These are phyloP conservation scores for Tetrahymena malaccensis DNA, from an alignment of 73 alveolate species.

Conservation along the genomic window DNA sequence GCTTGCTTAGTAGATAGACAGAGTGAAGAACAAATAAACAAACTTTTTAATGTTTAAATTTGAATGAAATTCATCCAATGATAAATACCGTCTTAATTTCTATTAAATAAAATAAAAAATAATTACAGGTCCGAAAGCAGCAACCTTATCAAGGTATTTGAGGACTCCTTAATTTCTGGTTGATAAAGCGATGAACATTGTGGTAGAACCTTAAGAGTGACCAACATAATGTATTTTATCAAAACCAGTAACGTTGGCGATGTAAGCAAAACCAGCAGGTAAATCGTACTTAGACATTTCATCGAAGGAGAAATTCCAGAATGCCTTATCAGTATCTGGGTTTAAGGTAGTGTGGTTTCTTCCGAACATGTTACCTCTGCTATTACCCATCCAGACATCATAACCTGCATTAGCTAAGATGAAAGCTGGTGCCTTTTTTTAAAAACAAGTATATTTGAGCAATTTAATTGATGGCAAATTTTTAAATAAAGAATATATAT, in stretches of 20 bases:
- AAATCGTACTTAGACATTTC: constrained; percentile 88
- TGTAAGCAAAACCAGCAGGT: constrained; percentile 77
- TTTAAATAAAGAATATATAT: background rate
- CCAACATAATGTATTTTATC: constrained; percentile 81
- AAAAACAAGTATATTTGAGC: background rate
- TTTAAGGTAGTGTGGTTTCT: constrained; percentile 42
- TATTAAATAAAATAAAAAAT: background rate
- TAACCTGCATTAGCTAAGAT: constrained; percentile 60
- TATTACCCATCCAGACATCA: constrained; percentile 92
- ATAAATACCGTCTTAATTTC: no score
- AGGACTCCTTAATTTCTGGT: constrained; percentile 28
- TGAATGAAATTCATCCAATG: no score
- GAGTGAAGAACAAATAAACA: no score
- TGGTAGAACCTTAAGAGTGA: constrained; percentile 93
- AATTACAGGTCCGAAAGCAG: constrained; percentile 53
- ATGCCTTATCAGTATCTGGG: constrained; percentile 45
- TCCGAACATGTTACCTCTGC: constrained; percentile 68
- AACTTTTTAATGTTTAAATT: no score
- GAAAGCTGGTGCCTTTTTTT: constrained; percentile 74
- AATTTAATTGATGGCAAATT: no score
- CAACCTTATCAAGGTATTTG: constrained; percentile 21
- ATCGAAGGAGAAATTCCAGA: constrained; percentile 84
- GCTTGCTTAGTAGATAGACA: no score
- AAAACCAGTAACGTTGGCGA: constrained; percentile 51
- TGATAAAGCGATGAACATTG: constrained; percentile 68